Conservation (phyloP, 2,329 filamentous ascomycete species). For the Botrytis medusae region DNA sequence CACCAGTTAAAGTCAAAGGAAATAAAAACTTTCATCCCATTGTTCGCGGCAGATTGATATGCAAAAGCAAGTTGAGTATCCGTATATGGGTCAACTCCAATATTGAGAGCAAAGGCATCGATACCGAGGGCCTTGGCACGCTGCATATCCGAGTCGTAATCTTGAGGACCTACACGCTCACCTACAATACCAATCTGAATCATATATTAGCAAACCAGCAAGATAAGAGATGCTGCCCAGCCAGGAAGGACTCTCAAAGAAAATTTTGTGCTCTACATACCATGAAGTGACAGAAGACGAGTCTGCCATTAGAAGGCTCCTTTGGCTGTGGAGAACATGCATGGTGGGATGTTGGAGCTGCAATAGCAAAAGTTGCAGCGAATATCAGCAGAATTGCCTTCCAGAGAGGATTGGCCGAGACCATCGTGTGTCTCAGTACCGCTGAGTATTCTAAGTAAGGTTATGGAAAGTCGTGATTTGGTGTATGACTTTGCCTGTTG, state of each 20-base stretch:
- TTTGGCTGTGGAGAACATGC: constrained; percentile 8
- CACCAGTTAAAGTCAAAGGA: constrained; percentile 39
- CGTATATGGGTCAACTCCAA: constrained; percentile 38
- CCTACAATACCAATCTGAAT: constrained; percentile 31
- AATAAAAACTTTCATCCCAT: constrained; percentile 40
- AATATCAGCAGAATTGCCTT: constrained; percentile 4
- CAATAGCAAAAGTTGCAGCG: constrained; percentile 8
- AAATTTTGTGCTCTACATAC: neutral
- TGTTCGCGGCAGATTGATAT: constrained; percentile 34
- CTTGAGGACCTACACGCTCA: constrained; percentile 27
- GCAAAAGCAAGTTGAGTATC: constrained; percentile 37
- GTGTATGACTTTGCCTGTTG: neutral
- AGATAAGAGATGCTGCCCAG: neutral
- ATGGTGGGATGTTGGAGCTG: neutral
- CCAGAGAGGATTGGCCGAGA: neutral
- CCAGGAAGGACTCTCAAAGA: neutral
- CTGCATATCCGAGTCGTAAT: constrained; percentile 30
- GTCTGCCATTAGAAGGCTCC: constrained; percentile 17
- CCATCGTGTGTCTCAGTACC: neutral
- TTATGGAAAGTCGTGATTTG: neutral
- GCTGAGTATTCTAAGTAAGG: neutral
- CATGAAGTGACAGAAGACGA: constrained; percentile 33
- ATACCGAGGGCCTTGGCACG: constrained; percentile 39
- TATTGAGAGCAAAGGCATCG: constrained; percentile 42
- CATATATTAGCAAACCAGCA: neutral